A percentile compares a stretch with the other conserved stretches of the same genome.
Evolutionary conservation across 176 grass and related monocot species (phyloP).

Genomic region (Eleusine indica): DNA sequence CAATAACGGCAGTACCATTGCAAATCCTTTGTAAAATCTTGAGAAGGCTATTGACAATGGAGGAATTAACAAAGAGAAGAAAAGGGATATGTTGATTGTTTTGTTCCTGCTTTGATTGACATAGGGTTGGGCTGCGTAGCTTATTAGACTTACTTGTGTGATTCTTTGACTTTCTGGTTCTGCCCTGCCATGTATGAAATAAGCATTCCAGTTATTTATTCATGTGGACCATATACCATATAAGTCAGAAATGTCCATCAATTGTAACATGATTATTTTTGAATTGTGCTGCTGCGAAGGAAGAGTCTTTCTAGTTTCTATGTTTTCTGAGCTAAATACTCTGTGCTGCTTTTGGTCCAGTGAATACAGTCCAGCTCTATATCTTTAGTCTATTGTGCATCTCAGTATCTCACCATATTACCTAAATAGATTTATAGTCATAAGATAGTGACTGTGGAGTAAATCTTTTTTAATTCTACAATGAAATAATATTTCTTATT

Average conservation of each 20-base stretch:
- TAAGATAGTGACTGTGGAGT: not conserved
- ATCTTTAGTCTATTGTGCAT: slow-evolving; percentile 23
- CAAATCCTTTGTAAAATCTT: not conserved
- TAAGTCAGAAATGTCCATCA: slow-evolving; percentile 11
- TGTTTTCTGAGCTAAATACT: not conserved
- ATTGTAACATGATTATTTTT: not conserved
- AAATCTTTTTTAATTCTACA: not conserved
- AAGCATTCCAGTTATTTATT: not conserved
- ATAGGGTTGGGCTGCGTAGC: not conserved
- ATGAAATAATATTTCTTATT: not conserved
- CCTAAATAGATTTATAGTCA: not conserved
- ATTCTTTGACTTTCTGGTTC: slow-evolving; percentile 32
- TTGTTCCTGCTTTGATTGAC: slow-evolving; percentile 31
- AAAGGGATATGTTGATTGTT: slow-evolving; percentile 10
- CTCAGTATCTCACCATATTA: not conserved
- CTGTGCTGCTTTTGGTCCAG: not conserved
- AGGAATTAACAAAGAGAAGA: slow-evolving; percentile 26
- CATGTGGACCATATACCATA: slow-evolving; percentile 9
- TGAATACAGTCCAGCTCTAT: not conserved
- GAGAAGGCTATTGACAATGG: slow-evolving; percentile 5
- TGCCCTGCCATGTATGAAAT: slow-evolving; percentile 28
- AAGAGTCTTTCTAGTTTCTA: not conserved
- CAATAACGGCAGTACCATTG: not conserved
- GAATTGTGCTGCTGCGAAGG: slow-evolving; percentile 6
- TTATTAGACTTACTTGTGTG: not conserved